phyloP scores from a whole-genome alignment of 257 asterid species.

The Ballota nigra region DNA sequence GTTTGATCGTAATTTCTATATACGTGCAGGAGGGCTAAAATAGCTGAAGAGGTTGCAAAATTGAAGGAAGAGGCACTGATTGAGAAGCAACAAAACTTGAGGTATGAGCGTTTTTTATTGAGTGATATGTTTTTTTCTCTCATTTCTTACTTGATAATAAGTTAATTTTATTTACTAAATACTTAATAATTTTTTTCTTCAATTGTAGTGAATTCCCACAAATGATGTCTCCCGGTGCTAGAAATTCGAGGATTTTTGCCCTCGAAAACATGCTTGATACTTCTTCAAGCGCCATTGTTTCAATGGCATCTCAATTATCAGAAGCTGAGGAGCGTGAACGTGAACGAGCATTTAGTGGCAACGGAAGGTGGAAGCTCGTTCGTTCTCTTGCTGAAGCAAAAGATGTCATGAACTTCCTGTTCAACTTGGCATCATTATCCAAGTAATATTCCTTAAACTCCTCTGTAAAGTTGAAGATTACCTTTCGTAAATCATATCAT shows the following conservation, averaged over 20 bases:
- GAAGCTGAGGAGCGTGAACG: slow-evolving; percentile 99
- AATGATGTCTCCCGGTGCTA: slow-evolving; percentile 94
- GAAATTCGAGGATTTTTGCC: slow-evolving; percentile 81
- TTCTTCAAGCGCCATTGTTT: slow-evolving; percentile 83
- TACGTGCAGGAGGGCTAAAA: slow-evolving; percentile 67
- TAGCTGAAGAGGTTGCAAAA: slow-evolving; percentile 84
- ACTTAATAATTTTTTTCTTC: background rate
- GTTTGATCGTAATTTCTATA: slow-evolving; percentile 8
- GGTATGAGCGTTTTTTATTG: slow-evolving; percentile 47
- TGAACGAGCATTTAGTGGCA: slow-evolving; percentile 87
- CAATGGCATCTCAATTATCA: slow-evolving; percentile 96
- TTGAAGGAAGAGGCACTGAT: slow-evolving; percentile 75
- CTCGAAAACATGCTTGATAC: slow-evolving; percentile 96
- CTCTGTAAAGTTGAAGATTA: background rate
- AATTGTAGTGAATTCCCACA: slow-evolving; percentile 56
- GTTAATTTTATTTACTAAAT: background rate
- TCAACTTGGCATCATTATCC: slow-evolving; percentile 74
- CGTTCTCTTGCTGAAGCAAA: slow-evolving; percentile 87
- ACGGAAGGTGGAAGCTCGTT: slow-evolving; percentile 96
- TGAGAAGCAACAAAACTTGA: slow-evolving; percentile 53
- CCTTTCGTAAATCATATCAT: slow-evolving; percentile 14
- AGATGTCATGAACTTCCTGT: slow-evolving; percentile 78
- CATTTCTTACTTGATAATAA: background rate
- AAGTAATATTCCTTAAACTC: slow-evolving; percentile 45
- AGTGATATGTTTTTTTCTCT: background rate